phyloP scores from a whole-genome alignment of 2,329 filamentous ascomycete genomes.

The Talaromyces verruculosus region DNA sequence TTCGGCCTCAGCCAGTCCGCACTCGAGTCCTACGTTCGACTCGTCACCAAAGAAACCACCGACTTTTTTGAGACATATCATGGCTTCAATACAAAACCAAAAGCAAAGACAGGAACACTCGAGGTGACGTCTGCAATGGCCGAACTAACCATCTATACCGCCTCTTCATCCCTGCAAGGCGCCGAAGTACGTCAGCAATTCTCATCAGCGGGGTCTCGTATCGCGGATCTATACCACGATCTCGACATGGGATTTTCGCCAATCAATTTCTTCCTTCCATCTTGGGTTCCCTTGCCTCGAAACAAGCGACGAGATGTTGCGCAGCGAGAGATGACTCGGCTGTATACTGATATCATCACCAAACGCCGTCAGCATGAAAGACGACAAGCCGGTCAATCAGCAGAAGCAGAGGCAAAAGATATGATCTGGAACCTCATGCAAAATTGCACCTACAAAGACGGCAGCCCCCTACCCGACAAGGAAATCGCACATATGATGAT shows the following conservation, averaged over 20 bases:
- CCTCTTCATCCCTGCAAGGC: conserved; percentile 80
- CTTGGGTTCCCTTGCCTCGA: conserved; percentile 85
- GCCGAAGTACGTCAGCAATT: conserved; percentile 78
- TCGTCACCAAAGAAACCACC: conserved; percentile 73
- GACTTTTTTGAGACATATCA: conserved; percentile 69
- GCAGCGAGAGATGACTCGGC: conserved; percentile 74
- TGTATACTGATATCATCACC: conserved; percentile 80
- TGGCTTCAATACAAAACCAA: conserved; percentile 59
- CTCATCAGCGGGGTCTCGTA: conserved; percentile 59
- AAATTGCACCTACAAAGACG: conserved; percentile 75
- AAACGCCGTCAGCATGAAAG: conserved; percentile 55
- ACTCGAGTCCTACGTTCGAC: conserved; percentile 70
- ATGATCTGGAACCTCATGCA: conserved; percentile 92
- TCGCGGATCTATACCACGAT: conserved; percentile 81
- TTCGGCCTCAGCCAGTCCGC: conserved; percentile 62
- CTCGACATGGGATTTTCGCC: conserved; percentile 87
- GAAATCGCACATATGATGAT: conserved; percentile 95
- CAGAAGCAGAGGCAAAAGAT: conserved; percentile 60
- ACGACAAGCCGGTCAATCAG: conserved; percentile 20
- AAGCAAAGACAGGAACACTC: conserved; percentile 60
- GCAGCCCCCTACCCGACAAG: conserved; percentile 72
- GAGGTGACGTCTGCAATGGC: conserved; percentile 75
- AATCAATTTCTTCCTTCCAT: conserved; percentile 81
- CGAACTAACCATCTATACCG: conserved; percentile 87
- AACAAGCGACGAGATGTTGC: conserved; percentile 79